Base-by-base conservation (phyloP, 2,329 filamentous ascomycete species). In the Xylaria sp. region DNA sequence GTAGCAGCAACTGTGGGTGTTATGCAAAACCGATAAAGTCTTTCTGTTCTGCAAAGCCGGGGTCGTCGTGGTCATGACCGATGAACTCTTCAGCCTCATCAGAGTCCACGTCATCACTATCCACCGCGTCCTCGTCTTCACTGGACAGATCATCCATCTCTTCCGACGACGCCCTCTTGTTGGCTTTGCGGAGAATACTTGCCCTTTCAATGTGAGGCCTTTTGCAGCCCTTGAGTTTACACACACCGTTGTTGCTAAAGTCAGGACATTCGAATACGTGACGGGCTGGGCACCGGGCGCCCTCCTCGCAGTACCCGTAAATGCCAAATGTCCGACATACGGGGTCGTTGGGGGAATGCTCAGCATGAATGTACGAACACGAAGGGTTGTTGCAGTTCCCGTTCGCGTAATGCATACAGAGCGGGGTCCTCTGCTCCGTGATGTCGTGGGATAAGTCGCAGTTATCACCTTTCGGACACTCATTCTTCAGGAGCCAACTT, bases 221-320 rank as follows among this genome's bases (percentile, higher is more conserved):
- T 79, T 91, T 92, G 84, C 95, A 98, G 73, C 91, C 90, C 81
- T 91, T 90, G 79, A 88, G 90, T 79, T 90, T 90, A 88, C 96
- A 99, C 71, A 86, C 84, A 76, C 95, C 95, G 69, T 88, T 93
- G 82, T 97, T 97, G 86, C 93, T 93, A 84, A 97, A 98, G 79
- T 97, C 92, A 71, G 96, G 95, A 81, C 96, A 98, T 81, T 98
- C 95, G 82, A 92, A 91, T 66, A 95, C 91, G 83, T 99, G 96
- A 69, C 94, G 91, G 72, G 96, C 90, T 69, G 88, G 82, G 81
- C 96, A 98, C 64, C 85, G 82, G 65, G 87, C 86, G 69, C 95
- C 96, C 79, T 92, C 92, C 70, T 92, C 90, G 83, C 96, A 98
- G 81, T 94, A 98, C 62, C 96, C 95, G 77, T 94, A 87, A 63